Evolutionary conservation across 2,329 filamentous ascomycete species (phyloP), one percentile per base, ranked within the genome.

Genomic region (Talaromyces sp.): DNA sequence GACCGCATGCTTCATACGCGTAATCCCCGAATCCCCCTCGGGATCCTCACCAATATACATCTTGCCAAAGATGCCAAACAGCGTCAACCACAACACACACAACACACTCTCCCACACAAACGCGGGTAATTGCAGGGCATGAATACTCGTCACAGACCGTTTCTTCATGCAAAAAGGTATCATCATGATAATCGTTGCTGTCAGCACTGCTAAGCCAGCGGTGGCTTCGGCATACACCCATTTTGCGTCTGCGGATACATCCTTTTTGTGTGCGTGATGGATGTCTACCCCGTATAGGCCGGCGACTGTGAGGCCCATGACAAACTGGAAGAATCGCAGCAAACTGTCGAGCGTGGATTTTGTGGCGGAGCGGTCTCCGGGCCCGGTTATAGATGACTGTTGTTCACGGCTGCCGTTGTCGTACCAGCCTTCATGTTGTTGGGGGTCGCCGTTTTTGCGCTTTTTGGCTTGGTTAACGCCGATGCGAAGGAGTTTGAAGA

Each of bases 31-130:
- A 70, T 90, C 82, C 14, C 86, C 86, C 70, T 88, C 60, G 0
- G 87, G 73, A 61, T 91, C 73, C 68, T 87, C 86, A 58, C 84
- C 75, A 70, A 96, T 89, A 79, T 88, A 96, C 81, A 93, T 85
- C 67, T 83, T 86, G 58, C 87, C 92, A 71, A 96, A 96, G 62
- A 94, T 78, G 19, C 91, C 92, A 72, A 96, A 96, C 6, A 94
- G 80, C 1, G 86, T 84, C 62, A 91, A 85, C 88, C 90, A 96
- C 31, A 95, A 82, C 64, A 94, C 79, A 67, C 89, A 90, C 19
- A 95, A 75, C 14, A 93, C 71, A 41, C 81, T 76, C 73, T 92
- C 88, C 87, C 90, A 91, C 56, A 80, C 75, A 69, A 90, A 89
- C 57, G 85, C 64, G 14, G 72, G 72, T 3, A 77, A 56, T 35